phyloP scores from a whole-genome alignment of 805 yeast species.

The Candida nemodendra region DNA sequence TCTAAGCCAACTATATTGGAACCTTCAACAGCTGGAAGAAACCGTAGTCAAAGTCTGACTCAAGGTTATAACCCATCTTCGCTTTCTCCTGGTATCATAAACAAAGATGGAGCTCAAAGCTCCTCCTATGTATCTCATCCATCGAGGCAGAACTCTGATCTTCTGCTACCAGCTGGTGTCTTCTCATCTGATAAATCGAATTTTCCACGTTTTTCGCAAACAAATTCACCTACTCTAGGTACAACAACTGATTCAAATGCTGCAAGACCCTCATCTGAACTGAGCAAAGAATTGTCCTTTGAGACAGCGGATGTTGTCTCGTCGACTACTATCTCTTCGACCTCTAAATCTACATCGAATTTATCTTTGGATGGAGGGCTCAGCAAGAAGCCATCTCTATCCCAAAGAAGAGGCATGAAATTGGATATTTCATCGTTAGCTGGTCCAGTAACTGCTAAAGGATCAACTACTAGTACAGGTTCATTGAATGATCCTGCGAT shows the following conservation, averaged over 20 bases:
- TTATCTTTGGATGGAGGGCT: constrained; percentile 23
- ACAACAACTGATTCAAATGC: constrained; percentile 30
- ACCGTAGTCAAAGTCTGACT: constrained; percentile 17
- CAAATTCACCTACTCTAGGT: constrained; percentile 27
- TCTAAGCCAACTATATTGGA: constrained; percentile 37
- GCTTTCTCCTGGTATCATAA: neutral
- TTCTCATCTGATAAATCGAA: neutral
- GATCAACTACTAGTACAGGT: constrained; percentile 21
- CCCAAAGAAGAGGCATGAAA: constrained; percentile 57
- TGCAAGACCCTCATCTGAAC: constrained; percentile 24
- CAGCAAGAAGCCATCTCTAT: constrained; percentile 42
- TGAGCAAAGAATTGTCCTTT: neutral
- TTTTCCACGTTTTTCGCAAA: constrained; percentile 15
- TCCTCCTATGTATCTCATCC: no score
- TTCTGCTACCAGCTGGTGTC: neutral
- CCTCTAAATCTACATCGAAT: no score
- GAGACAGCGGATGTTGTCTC: neutral
- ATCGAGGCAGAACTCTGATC: neutral
- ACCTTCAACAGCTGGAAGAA: constrained; percentile 5
- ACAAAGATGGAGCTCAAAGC: neutral
- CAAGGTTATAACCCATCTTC: neutral
- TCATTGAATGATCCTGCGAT: constrained; percentile 7
- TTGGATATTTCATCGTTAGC: constrained; percentile 34
- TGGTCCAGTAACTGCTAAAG: constrained; percentile 6
- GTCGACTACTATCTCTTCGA: constrained; percentile 2